phyloP scores from a whole-genome alignment of 176 grass and related monocot genomes.

The Urochloa ruziziensis region DNA sequence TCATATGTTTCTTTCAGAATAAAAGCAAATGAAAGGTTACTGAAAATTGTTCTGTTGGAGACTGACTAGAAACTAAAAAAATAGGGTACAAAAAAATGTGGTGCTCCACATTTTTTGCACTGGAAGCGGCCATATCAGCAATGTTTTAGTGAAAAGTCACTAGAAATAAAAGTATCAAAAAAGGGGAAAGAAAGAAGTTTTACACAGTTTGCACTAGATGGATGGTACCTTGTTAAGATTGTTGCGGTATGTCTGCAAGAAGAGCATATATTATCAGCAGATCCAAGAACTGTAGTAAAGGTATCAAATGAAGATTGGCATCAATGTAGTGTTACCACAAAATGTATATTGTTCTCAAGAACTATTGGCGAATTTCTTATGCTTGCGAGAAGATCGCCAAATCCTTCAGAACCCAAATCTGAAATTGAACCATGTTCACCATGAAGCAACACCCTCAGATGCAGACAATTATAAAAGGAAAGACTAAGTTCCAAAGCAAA shows the following conservation, averaged over 20 bases:
- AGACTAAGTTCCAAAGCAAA: slow-evolving; percentile 16
- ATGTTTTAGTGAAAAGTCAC: neutral
- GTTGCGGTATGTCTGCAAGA: slow-evolving; percentile 94
- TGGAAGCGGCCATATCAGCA: slow-evolving; percentile 28
- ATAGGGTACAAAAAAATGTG: neutral
- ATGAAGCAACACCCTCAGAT: slow-evolving; percentile 25
- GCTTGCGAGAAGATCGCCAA: slow-evolving; percentile 93
- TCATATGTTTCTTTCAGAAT: slow-evolving; percentile 18
- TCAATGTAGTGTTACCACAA: slow-evolving; percentile 71
- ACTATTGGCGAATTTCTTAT: slow-evolving; percentile 75
- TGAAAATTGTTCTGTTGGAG: neutral
- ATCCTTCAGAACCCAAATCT: slow-evolving; percentile 99
- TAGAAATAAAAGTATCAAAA: slow-evolving; percentile 19
- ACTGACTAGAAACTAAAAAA: neutral
- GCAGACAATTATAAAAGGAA: slow-evolving; percentile 15
- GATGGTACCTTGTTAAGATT: slow-evolving; percentile 97
- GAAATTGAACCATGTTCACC: slow-evolving; percentile 37
- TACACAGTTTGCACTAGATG: neutral
- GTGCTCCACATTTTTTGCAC: slow-evolving; percentile 8
- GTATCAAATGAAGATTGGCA: slow-evolving; percentile 24
- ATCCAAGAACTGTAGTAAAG: slow-evolving; percentile 6
- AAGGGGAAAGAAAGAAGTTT: neutral
- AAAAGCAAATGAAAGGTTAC: slow-evolving; percentile 8
- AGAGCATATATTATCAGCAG: slow-evolving; percentile 43
- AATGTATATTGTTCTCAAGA: slow-evolving; percentile 97